Percentiles rank a stretch among this genome's conserved stretches.
Evolutionary conservation across 2,329 filamentous ascomycete genomes (phyloP).

Genomic region (Aureobasidium namibiae): DNA sequence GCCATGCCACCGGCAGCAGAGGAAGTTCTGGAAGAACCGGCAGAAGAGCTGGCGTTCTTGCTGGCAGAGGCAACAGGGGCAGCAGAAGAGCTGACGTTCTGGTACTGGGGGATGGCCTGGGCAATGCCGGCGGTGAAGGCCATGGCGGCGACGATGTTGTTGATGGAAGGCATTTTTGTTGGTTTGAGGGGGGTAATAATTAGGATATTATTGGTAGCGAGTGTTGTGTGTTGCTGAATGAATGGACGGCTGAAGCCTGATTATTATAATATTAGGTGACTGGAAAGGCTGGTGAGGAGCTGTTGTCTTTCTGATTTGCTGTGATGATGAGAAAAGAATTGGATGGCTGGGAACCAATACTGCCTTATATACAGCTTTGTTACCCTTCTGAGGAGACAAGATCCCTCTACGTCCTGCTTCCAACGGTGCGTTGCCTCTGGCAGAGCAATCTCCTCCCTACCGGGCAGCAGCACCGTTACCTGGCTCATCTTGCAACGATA

Average conservation of each 20-base stretch:
- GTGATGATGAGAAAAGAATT: constrained; percentile 12
- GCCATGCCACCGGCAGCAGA: background rate
- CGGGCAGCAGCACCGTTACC: constrained; percentile 6
- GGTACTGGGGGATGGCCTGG: constrained; percentile 11
- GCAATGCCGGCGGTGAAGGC: constrained; percentile 5
- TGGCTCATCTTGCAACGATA: constrained; percentile 11
- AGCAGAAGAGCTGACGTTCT: constrained; percentile 8
- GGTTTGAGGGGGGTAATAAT: constrained; percentile 9
- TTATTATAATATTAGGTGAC: constrained; percentile 12
- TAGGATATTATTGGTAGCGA: constrained; percentile 11
- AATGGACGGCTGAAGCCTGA: constrained; percentile 14
- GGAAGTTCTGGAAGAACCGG: background rate
- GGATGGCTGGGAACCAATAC: constrained; percentile 1
- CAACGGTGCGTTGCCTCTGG: background rate
- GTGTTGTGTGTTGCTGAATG: constrained; percentile 8
- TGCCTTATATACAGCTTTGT: constrained; percentile 8
- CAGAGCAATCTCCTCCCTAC: constrained; percentile 10
- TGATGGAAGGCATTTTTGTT: constrained; percentile 14
- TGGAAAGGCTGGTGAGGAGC: constrained; percentile 11
- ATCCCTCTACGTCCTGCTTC: background rate
- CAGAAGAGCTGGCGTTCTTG: background rate
- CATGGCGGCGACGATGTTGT: constrained; percentile 4
- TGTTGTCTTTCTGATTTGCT: constrained; percentile 12
- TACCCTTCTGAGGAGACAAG: background rate
- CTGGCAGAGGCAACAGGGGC: background rate